Evolutionary conservation across 169 alveolate genomes (phyloP), one percentile per base, ranked within the genome.

Genomic region (Plasmodium inui): DNA sequence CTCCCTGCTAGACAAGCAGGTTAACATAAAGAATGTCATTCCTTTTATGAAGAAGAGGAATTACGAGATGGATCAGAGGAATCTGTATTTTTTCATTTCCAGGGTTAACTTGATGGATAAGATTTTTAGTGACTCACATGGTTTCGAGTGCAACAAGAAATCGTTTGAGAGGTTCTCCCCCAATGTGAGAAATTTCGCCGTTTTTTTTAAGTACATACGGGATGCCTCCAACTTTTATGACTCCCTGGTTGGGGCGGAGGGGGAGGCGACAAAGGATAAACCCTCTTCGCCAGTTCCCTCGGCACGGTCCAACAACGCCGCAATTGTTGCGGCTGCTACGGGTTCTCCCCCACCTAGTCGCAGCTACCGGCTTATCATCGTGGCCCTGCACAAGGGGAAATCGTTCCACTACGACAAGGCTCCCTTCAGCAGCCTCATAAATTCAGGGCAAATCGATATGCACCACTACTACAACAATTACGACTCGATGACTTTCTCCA

Each of bases 321-420:
- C 55, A 44, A n/a, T n/a, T n/a, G n/a, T n/a, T n/a, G n/a, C n/a
- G n/a, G n/a, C n/a, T 44, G 10, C 55, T 10, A 1, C 55, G 55
- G 55, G 10, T 44, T 0, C 17, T 44, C 5, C 55, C 55, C 61
- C 61, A 3, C 12, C 22, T 17, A 41, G 72, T 26, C 41, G 73
- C 5, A 32, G 53, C 70, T 86, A 86, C 30, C 76, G 93, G 28
- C 85, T 86, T 53, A 86, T 86, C 41, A 86, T 86, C 41, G 93
- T 86, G 61, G 85, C 93, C 37, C 44, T 86, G 32, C 93, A 86
- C 67, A 86, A 86, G 44, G 93, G 93, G 32, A 86, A 86, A 86
- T 50, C 93, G 6, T 76, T 39, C 67, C 76, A 86, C 14, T 86
- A 86, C 39, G 81, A 86, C 19, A 86, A 86, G 26, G 61, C 46